Conservation (phyloP, 2,329 filamentous ascomycete species). For the Exophiala alcalophila region DNA sequence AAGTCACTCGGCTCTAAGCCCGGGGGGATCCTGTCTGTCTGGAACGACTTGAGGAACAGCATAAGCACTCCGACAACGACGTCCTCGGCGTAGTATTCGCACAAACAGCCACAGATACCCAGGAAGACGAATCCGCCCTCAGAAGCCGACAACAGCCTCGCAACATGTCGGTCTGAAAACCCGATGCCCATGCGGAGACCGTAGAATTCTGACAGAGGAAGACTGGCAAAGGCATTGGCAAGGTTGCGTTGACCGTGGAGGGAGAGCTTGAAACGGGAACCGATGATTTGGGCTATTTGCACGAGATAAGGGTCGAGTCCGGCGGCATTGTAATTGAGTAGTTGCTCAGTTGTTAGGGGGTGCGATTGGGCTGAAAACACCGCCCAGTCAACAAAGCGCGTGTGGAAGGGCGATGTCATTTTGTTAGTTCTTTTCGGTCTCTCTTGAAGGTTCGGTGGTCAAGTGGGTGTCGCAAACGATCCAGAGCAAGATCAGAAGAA, state of each 20-base stretch:
- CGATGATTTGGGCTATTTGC: constrained; percentile 7
- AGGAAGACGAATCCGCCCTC: constrained; percentile 14
- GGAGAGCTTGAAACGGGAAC: constrained; percentile 7
- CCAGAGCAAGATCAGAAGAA: too few species aligned
- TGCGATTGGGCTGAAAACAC: too few species aligned
- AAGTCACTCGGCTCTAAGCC: constrained; percentile 4
- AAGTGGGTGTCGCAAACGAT: too few species aligned
- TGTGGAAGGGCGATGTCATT: too few species aligned
- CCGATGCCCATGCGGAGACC: constrained; percentile 11
- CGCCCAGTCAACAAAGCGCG: too few species aligned
- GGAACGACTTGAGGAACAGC: neutral
- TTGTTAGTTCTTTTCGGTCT: too few species aligned
- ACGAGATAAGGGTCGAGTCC: constrained; percentile 12
- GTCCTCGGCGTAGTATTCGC: constrained; percentile 11
- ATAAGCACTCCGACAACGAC: constrained; percentile 9
- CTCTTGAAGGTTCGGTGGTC: too few species aligned
- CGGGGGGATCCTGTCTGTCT: neutral
- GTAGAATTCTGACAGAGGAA: constrained; percentile 13
- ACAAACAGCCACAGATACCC: constrained; percentile 6
- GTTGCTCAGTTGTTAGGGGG: constrained; percentile 7
- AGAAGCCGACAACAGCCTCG: constrained; percentile 2
- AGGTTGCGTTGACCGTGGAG: constrained; percentile 10
- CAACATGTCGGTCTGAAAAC: constrained; percentile 9
- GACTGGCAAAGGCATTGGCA: constrained; percentile 13
- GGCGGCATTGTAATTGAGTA: constrained; percentile 10